Evolutionary conservation across 2,329 filamentous ascomycete genomes (phyloP), one percentile per base, ranked within the genome.

Genomic region (Cyphellophora attinorum): DNA sequence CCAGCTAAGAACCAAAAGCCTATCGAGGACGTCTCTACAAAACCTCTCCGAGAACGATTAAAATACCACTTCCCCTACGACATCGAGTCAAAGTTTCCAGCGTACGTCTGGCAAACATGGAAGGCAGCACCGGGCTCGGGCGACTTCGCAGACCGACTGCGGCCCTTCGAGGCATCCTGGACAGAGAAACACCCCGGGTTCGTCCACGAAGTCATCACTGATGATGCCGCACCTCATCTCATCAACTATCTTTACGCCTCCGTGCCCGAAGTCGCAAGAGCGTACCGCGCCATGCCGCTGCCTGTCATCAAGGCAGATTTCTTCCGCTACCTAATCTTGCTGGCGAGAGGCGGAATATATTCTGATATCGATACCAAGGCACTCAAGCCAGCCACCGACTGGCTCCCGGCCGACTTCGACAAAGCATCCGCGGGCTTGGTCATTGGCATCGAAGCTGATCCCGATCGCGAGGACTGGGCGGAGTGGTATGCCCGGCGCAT

Each of bases 61-160:
- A 80, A 79, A 34, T 95, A 93, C 65, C 83, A 93, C 50, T 96
- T 91, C 60, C 85, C 88, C 13, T 98, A 96, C 68, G 83, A 94
- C 52, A 70, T 89, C 43, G 77, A 86, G 53, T 61, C 70, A 49
- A 93, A 89, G 58, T 96, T 96, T 58, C 91, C 91, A 3, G 88
- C 86, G 37, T 96, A 94, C 66, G 93, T 98, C 54, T 98, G 91
- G 91, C 91, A 98, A 68, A 98, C 91, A 11, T 98, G 91, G 91
- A 95, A 93, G 59, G 80, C 76, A 52, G 83, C 77, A 1, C 88
- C 89, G 0, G 73, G 79, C 2, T 81, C 85, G 14, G 69, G 75
- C 33, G 70, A 83, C 42, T 98, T 98, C 55, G 62, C 61, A 8
- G 75, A 80, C 42, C 63, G 68, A 13, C 88, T 94, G 54, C 79